A percentile compares a stretch with the other conserved stretches of the same genome.
Conservation (phyloP, 176 grass and related monocot species). For the Musa schizocarpa region DNA sequence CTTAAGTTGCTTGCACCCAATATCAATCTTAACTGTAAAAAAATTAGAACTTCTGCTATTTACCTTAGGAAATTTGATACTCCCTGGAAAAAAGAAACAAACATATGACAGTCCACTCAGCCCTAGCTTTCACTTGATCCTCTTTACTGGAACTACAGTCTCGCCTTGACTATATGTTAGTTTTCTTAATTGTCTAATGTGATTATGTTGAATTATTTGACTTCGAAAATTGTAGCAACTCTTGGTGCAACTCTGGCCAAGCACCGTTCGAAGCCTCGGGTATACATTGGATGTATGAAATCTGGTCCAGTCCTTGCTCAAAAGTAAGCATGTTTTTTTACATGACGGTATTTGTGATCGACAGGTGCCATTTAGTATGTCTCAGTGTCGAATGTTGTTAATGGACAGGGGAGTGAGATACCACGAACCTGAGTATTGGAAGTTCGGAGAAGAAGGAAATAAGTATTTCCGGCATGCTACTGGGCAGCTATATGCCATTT, state of each 20-base stretch:
- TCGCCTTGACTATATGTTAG: background rate
- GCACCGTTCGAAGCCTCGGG: constrained; percentile 2
- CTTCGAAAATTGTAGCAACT: background rate
- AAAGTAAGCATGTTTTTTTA: constrained; percentile 6
- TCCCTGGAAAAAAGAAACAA: too few relatives aligned
- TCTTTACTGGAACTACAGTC: background rate
- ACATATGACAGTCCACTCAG: too few relatives aligned
- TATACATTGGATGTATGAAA: constrained; percentile 14
- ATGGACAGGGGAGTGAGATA: constrained; percentile 6
- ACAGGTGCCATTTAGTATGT: background rate
- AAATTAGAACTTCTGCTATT: too few relatives aligned
- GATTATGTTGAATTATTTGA: background rate
- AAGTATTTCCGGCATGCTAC: constrained; percentile 14
- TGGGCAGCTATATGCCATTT: constrained; percentile 17
- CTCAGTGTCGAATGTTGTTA: background rate
- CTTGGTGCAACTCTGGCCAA: background rate
- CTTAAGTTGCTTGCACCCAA: too few relatives aligned
- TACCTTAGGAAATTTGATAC: too few relatives aligned
- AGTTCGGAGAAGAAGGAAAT: constrained; percentile 13
- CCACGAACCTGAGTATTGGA: constrained; percentile 15
- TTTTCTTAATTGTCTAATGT: background rate
- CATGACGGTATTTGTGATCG: background rate
- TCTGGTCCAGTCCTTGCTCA: constrained; percentile 16
- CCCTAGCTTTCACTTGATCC: too few relatives aligned
- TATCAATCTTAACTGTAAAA: too few relatives aligned